phyloP scores from a whole-genome alignment of 305 asterid genomes.

The Fraxinus sp. region DNA sequence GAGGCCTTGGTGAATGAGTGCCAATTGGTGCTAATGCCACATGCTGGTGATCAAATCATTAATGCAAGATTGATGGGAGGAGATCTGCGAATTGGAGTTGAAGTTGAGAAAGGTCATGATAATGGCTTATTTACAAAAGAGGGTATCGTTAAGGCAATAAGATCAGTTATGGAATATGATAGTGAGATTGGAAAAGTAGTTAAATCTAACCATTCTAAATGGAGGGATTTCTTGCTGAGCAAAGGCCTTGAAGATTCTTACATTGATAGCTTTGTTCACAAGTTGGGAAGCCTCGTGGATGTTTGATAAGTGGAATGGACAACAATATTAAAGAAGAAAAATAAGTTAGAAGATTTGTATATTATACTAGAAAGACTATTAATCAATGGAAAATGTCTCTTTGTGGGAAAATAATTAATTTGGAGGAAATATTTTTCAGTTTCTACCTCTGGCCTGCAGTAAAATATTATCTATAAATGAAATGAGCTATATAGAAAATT shows the following conservation, averaged over 20 bases:
- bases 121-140: conserved; percentile 42
- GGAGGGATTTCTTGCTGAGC: conserved; percentile 48
- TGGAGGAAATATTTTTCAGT: background rate
- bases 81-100: conserved; percentile 35
- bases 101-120: conserved; percentile 39
- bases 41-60: conserved; percentile 34
- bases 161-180: conserved; percentile 43
- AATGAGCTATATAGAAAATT: background rate
- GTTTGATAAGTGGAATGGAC: background rate
- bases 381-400: background rate
- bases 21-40: conserved; percentile 38
- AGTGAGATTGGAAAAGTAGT: conserved; percentile 45
- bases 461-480: background rate
- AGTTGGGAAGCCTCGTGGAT: conserved; percentile 25
- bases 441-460: background rate
- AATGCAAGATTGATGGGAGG: conserved; percentile 37
- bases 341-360: too few species aligned
- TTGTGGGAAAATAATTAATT: background rate
- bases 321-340: background rate
- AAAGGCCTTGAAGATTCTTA: conserved; percentile 56
- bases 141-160: conserved; percentile 46
- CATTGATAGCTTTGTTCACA: conserved; percentile 44
- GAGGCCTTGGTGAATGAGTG: conserved; percentile 49
- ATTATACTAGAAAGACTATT: background rate
- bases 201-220: conserved; percentile 45